Conservation (phyloP, 2,329 filamentous ascomycete genomes). For the Monascus ruber region DNA sequence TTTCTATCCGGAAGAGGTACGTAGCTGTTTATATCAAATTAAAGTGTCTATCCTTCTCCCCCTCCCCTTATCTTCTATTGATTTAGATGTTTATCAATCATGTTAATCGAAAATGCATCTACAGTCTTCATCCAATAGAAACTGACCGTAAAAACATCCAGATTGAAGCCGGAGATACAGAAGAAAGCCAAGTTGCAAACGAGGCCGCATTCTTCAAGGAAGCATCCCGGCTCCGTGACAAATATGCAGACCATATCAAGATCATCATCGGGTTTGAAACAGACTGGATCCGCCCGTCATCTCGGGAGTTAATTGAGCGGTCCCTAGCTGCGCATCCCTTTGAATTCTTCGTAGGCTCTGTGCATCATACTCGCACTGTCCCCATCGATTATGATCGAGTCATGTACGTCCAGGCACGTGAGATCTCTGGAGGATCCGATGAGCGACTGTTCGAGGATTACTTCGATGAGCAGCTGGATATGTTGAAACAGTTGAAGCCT, state of each 20-base stretch:
- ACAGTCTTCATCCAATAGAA: too few species aligned
- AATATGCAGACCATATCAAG: constrained; percentile 60
- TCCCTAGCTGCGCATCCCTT: constrained; percentile 52
- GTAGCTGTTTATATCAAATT: constrained; percentile 1
- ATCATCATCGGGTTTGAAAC: constrained; percentile 84
- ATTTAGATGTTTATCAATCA: too few species aligned
- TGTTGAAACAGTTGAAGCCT: constrained; percentile 63
- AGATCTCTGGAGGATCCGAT: constrained; percentile 49
- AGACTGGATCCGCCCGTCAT: constrained; percentile 73
- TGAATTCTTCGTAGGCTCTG: constrained; percentile 85
- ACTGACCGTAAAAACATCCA: constrained; percentile 3
- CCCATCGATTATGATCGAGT: constrained; percentile 77
- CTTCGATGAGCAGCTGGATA: constrained; percentile 75
- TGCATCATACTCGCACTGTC: constrained; percentile 77
- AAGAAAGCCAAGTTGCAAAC: constrained; percentile 34
- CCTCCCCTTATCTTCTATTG: too few species aligned
- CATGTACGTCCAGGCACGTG: constrained; percentile 55
- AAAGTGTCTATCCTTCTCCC: too few species aligned
- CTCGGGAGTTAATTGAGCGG: constrained; percentile 47
- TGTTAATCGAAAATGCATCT: too few species aligned
- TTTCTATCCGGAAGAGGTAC: constrained; percentile 83
- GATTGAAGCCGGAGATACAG: constrained; percentile 22
- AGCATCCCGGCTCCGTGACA: constrained; percentile 58
- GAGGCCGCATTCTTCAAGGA: constrained; percentile 58
- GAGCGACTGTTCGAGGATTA: constrained; percentile 69